Evolutionary conservation across 1,284 basidiomycete species (phyloP), one percentile per base, ranked within the genome.

Genomic region (Cryptococcus neoformans): DNA sequence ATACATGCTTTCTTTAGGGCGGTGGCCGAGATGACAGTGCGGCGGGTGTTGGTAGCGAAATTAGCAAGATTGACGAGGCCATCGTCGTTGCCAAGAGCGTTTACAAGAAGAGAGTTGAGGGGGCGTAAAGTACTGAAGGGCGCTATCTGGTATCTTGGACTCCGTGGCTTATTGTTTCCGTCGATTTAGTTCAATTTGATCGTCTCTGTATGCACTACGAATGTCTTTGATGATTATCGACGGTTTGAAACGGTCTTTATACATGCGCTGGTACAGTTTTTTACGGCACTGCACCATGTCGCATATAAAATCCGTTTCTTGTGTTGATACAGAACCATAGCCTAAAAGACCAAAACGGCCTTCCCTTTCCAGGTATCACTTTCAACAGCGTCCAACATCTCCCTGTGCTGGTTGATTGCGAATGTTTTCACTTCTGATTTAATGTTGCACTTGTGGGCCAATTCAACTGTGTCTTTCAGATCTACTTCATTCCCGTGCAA

Each of bases 1-100:
- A 47, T 51, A 7, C 21, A 34, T 34, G 14, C n/a, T n/a, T n/a
- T 44, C 54, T 58, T 10, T 66, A 92, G 89, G 90, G 90, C 57
- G 93, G 93, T 58, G 93, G 93, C 17, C 95, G 92, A 78, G 89
- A 90, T 58, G 93, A 96, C 49, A 83, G 84, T 55, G 88, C 88
- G 2, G 91, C 93, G 68, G 93, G 93, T 48, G 85, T 93, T 16
- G 93, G 93, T 46, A 78, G 80, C 9, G 82, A 91, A 62, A 74
- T 82, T 2, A 77, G 78, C 44, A 88, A 85, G 76, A 78, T 92
- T 2, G 77, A 83, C 17, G 89, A 90, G 60, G 93, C 90, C 1
- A 70, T 94, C 38, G 75, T 71, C 48, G 80, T 81, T 45, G 90
- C 74, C 8, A 64, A 61, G 60, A 66, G 64, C 51, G 64, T 70